phyloP scores from a whole-genome alignment of 2,329 filamentous ascomycete species.

The Sclerotinia spermophila region DNA sequence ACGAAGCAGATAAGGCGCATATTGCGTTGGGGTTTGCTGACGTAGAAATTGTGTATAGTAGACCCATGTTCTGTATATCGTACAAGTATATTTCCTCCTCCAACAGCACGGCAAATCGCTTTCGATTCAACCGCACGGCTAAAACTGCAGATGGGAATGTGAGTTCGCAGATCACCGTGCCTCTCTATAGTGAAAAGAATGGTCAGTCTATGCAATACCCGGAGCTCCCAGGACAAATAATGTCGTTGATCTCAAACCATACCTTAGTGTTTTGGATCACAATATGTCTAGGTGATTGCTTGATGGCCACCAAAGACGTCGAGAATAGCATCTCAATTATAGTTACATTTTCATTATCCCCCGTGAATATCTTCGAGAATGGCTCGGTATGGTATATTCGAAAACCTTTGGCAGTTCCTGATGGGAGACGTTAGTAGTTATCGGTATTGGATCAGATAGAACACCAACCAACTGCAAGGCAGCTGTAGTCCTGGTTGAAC shows the following conservation, averaged over 20 bases:
- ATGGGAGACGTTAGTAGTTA: conserved; percentile 21
- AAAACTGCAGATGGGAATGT: conserved; percentile 97
- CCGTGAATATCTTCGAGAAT: conserved; percentile 91
- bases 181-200: conserved; percentile 41
- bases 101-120: conserved; percentile 86
- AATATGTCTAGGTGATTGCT: conserved; percentile 84
- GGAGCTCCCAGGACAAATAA: background rate
- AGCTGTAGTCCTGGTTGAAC: conserved; percentile 98
- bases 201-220: background rate
- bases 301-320: conserved; percentile 89
- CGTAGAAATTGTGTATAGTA: conserved; percentile 87
- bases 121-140: conserved; percentile 89
- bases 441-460: conserved; percentile 2
- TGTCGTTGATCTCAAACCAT: conserved; percentile 22
- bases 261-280: conserved; percentile 98
- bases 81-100: conserved; percentile 98
- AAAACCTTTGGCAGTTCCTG: conserved; percentile 89
- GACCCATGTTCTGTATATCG: conserved; percentile 97
- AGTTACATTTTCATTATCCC: conserved; percentile 89
- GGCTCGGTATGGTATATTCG: conserved; percentile 96
- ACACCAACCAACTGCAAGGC: conserved; percentile 84
- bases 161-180: conserved; percentile 92
- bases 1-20: conserved; percentile 88
- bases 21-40: conserved; percentile 91
- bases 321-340: conserved; percentile 99